These are phyloP conservation scores for Erodium chrysanthum DNA, from an alignment of 441 rosid genomes.

Conservation along the genomic window DNA sequence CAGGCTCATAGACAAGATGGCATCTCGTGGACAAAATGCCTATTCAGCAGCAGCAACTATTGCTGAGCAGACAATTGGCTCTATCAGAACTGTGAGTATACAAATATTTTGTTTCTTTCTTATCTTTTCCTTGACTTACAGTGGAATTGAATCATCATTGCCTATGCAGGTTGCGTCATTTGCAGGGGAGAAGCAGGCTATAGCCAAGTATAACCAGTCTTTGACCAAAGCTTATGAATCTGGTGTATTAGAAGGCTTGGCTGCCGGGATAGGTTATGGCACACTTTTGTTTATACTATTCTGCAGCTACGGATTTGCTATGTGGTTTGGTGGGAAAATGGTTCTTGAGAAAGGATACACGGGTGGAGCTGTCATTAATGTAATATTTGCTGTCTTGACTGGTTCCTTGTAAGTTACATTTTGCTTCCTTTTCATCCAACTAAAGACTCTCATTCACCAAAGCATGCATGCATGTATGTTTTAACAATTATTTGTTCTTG, in stretches of 20 bases:
- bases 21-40: slow-evolving; percentile 53
- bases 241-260: slow-evolving; percentile 46
- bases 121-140: background rate
- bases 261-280: slow-evolving; percentile 53
- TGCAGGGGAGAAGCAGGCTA: slow-evolving; percentile 56
- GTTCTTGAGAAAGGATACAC: slow-evolving; percentile 43
- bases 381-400: slow-evolving; percentile 42
- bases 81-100: slow-evolving; percentile 51
- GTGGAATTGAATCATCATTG: background rate
- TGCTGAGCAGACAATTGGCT: slow-evolving; percentile 68
- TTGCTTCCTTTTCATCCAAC: background rate
- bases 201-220: slow-evolving; percentile 38
- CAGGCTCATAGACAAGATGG: slow-evolving; percentile 36
- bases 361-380: slow-evolving; percentile 54
- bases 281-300: slow-evolving; percentile 28
- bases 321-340: slow-evolving; percentile 49
- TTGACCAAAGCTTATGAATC: slow-evolving; percentile 49
- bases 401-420: slow-evolving; percentile 52
- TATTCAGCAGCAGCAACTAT: slow-evolving; percentile 53
- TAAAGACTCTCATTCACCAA: background rate
- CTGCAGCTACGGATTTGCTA: slow-evolving; percentile 42
- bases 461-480: slow-evolving; percentile 28
- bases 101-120: background rate
- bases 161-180: slow-evolving; percentile 55
- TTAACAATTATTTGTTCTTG: slow-evolving; percentile 2